phyloP scores from a whole-genome alignment of 768 basidiomycete species.

The Macrolepiota dolichaula region DNA sequence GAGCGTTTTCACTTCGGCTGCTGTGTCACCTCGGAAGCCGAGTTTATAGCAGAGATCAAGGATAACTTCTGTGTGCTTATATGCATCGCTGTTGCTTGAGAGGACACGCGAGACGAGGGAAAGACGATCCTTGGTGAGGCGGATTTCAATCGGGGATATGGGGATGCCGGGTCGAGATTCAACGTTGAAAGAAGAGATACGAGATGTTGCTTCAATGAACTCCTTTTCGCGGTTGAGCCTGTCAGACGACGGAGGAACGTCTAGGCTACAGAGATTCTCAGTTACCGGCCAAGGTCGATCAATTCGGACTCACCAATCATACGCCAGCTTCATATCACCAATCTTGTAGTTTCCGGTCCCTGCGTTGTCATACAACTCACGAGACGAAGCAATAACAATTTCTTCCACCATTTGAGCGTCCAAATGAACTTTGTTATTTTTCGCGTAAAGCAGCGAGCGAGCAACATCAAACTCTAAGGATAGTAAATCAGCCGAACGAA shows the following conservation, averaged over 20 bases:
- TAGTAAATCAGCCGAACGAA: conserved; percentile 10
- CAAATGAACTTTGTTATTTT: conserved; percentile 48
- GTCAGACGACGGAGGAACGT: conserved; percentile 66
- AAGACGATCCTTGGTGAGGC: conserved; percentile 85
- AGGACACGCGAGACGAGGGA: conserved; percentile 85
- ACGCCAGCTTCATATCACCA: conserved; percentile 96
- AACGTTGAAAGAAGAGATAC: conserved; percentile 90
- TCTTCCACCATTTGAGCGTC: conserved; percentile 57
- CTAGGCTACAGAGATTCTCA: conserved; percentile 48
- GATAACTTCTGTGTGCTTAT: conserved; percentile 89
- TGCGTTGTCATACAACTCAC: conserved; percentile 95
- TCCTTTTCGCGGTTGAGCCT: conserved; percentile 69
- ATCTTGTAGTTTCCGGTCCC: conserved; percentile 86
- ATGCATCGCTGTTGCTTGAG: conserved; percentile 80
- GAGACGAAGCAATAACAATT: conserved; percentile 75
- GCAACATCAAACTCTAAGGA: conserved; percentile 65
- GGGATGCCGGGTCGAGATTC: conserved; percentile 69
- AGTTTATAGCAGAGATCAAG: conserved; percentile 89
- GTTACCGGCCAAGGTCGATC: neutral
- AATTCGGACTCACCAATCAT: conserved; percentile 73
- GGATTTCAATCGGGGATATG: conserved; percentile 90
- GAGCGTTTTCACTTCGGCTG: conserved; percentile 78
- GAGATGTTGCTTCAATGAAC: conserved; percentile 97
- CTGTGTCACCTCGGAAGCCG: conserved; percentile 67
- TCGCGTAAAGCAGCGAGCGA: conserved; percentile 49